Evolutionary conservation across 345 rosid species (phyloP).

Genomic region (Trapa incisa): DNA sequence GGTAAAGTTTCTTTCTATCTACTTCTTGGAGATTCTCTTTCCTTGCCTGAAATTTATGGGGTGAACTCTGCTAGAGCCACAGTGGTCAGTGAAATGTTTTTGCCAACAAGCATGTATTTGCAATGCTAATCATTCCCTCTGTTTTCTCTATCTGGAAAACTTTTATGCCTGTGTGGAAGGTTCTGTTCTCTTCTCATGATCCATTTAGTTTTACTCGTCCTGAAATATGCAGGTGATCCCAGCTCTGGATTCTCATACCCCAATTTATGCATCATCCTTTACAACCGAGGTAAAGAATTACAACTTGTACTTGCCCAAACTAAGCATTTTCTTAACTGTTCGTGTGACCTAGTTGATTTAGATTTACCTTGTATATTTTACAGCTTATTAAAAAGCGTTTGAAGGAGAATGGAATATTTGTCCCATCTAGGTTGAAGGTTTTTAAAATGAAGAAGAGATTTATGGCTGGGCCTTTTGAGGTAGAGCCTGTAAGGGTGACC

Average conservation of each 20-base stretch:
- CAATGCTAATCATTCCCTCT: background rate
- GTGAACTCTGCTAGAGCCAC: background rate
- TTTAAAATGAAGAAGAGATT: constrained; percentile 61
- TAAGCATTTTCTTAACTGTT: background rate
- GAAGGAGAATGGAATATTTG: constrained; percentile 89
- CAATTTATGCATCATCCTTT: constrained; percentile 88
- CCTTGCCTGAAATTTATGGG: background rate
- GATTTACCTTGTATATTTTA: background rate
- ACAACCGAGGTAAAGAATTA: constrained; percentile 77
- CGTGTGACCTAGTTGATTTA: background rate
- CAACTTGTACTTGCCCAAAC: background rate
- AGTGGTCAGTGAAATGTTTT: background rate
- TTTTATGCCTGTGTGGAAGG: background rate
- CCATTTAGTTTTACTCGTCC: background rate
- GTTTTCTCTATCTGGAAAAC: background rate
- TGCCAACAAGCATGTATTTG: background rate
- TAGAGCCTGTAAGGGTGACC: constrained; percentile 90
- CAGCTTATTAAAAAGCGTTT: constrained; percentile 90
- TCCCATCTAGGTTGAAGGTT: constrained; percentile 76
- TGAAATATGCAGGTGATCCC: constrained; percentile 67
- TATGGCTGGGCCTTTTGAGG: constrained; percentile 91
- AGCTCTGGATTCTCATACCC: constrained; percentile 70
- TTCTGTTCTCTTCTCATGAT: background rate
- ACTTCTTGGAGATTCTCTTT: constrained; percentile 13
- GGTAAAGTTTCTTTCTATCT: constrained; percentile 66